Conservation (phyloP, 163 green algal genomes). For the Chlorella variabilis region DNA sequence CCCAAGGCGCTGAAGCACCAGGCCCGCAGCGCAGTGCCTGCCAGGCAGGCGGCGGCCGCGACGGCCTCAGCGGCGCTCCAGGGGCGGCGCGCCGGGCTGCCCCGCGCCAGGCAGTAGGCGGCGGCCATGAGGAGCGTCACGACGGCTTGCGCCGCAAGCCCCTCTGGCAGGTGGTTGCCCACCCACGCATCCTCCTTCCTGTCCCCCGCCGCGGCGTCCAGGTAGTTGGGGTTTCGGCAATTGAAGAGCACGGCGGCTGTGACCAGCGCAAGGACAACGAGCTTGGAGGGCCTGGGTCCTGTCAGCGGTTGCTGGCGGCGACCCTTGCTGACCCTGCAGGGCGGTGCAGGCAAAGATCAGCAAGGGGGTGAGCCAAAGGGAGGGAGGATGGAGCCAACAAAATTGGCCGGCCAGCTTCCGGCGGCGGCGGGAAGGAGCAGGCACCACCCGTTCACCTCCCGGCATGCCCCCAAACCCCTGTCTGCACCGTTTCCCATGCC, state of each 20-base stretch:
- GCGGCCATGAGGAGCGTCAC: neutral
- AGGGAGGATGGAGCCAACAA: too few species aligned
- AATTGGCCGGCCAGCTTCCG: too few species aligned
- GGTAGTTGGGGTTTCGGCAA: neutral
- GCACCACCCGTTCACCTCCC: too few species aligned
- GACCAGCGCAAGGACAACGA: neutral
- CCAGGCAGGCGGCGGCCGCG: neutral
- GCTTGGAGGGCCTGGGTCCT: neutral
- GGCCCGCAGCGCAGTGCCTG: neutral
- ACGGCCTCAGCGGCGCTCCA: neutral
- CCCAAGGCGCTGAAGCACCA: constrained; percentile 31
- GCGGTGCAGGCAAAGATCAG: too few species aligned
- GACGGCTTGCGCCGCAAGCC: neutral
- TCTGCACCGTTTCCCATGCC: too few species aligned
- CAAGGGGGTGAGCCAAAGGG: too few species aligned
- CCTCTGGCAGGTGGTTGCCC: neutral
- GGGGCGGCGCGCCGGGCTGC: neutral
- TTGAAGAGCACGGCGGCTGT: neutral
- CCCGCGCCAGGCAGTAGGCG: neutral
- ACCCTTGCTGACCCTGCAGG: too few species aligned
- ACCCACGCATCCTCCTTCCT: neutral
- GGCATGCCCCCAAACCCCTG: too few species aligned
- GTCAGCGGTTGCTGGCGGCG: neutral
- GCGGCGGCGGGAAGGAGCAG: too few species aligned
- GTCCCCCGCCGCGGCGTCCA: neutral